Percentiles rank a stretch among this genome's conserved stretches.
Conservation (phyloP, 2,329 filamentous ascomycete species). For the Knoxdaviesia proteae region DNA sequence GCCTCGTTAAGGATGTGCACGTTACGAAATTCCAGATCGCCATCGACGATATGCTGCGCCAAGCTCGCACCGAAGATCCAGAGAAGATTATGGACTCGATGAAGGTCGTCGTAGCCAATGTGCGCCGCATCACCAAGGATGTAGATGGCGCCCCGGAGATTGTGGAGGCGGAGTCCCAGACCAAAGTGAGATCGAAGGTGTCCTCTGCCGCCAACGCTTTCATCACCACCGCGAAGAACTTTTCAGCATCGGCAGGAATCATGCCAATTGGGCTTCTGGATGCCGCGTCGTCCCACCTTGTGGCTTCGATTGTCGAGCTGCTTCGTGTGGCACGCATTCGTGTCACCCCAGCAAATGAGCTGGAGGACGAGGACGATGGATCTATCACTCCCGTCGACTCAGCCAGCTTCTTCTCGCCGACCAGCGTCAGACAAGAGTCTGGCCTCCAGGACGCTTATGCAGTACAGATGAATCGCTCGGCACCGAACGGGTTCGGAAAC, state of each 20-base stretch:
- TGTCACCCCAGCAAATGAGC: slow-evolving; percentile 49
- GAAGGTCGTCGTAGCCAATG: slow-evolving; percentile 65
- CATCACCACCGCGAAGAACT: slow-evolving; percentile 88
- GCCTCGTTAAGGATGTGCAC: slow-evolving; percentile 74
- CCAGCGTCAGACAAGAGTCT: slow-evolving; percentile 18
- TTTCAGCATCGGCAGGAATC: slow-evolving; percentile 59
- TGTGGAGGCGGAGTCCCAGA: slow-evolving; percentile 31
- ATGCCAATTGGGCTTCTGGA: slow-evolving; percentile 87
- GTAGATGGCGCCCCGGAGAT: slow-evolving; percentile 38
- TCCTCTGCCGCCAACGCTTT: slow-evolving; percentile 91
- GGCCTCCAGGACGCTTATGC: slow-evolving; percentile 1
- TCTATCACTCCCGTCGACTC: slow-evolving; percentile 44
- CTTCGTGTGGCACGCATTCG: slow-evolving; percentile 69
- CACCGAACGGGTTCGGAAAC: slow-evolving; percentile 1
- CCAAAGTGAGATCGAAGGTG: slow-evolving; percentile 60
- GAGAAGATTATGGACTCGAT: slow-evolving; percentile 63
- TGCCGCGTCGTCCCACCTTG: slow-evolving; percentile 78
- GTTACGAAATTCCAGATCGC: slow-evolving; percentile 89
- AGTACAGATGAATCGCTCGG: background rate
- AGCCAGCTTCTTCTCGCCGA: slow-evolving; percentile 45
- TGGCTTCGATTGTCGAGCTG: slow-evolving; percentile 68
- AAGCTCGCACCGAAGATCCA: slow-evolving; percentile 52
- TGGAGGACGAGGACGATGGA: slow-evolving; percentile 59
- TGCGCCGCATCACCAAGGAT: slow-evolving; percentile 69
- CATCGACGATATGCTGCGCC: slow-evolving; percentile 72